These are phyloP conservation scores for Curvularia eragrostidis DNA, from an alignment of 2,329 filamentous ascomycete genomes.

Conservation along the genomic window DNA sequence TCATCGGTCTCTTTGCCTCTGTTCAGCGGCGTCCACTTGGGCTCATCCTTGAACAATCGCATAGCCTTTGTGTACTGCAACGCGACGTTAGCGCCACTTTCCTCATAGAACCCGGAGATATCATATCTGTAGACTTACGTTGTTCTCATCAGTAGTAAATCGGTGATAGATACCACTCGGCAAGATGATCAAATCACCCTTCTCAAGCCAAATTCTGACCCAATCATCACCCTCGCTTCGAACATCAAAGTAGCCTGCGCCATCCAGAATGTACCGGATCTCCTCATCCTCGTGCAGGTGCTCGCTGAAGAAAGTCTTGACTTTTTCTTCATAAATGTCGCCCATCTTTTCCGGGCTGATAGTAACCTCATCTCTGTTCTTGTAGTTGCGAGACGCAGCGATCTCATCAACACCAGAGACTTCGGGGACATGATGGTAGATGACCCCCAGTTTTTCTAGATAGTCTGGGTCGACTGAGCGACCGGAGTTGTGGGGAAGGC, in stretches of 20 bases:
- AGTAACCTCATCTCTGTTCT: conserved; percentile 91
- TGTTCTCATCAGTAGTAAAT: conserved; percentile 90
- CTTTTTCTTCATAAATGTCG: conserved; percentile 87
- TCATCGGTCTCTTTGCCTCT: conserved; percentile 76
- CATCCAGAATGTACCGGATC: conserved; percentile 91
- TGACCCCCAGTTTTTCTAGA: conserved; percentile 77
- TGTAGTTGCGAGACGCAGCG: conserved; percentile 79
- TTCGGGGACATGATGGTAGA: conserved; percentile 73
- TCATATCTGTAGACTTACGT: conserved; percentile 65
- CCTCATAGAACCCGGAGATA: neutral
- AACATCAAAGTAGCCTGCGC: conserved; percentile 92
- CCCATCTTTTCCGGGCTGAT: conserved; percentile 88
- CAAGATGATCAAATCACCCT: conserved; percentile 89
- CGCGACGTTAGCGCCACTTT: conserved; percentile 23
- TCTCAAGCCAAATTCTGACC: conserved; percentile 84
- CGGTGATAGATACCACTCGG: conserved; percentile 96
- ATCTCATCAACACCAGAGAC: conserved; percentile 73
- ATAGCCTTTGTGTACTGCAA: conserved; percentile 89
- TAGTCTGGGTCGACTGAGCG: conserved; percentile 68
- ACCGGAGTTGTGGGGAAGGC: conserved; percentile 86
- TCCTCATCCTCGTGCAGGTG: conserved; percentile 98
- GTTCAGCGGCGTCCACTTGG: conserved; percentile 96
- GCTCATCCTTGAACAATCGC: conserved; percentile 97
- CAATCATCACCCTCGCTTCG: conserved; percentile 82
- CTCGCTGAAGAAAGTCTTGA: conserved; percentile 92